Base-by-base conservation (phyloP, 345 rosid species). In the Lepidium africanum region DNA sequence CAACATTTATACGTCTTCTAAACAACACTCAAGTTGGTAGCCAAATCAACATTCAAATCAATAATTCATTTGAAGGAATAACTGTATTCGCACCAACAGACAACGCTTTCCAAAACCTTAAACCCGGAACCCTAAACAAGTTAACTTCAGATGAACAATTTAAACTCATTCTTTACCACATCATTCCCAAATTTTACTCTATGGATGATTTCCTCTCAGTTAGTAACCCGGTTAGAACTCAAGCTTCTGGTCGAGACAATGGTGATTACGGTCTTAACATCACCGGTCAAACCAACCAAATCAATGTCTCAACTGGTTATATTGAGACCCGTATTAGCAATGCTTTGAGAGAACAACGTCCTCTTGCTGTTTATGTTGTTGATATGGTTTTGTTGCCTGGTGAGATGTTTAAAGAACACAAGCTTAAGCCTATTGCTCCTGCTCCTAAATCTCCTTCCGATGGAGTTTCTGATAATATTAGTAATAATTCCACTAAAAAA, bases 81-180 rank as follows among this genome's bases (percentile, higher is more conserved):
- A 94, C 97, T 15, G 76, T 91, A 3, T 78, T 94, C 6, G 91
- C 97, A 10, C 97, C 97, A 13, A 88, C 97, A 0, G 96, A 94
- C 36, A 88, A 86, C 36, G 99, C 96, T 67, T 94, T 94, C 40
- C 79, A 80, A 76, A 87, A 71, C 80, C 96, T 94, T 60, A 64
- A 82, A 69, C 0, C 80, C 0, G 86, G 88, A 2, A 48, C 84
- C 19, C n/a, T 91, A 58, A 90, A 94, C 79, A 30, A 15, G 37
- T 79, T 94, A 52, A 32, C 6, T 19, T 0, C 61, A 0, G 81
- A 86, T 33, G 36, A 88, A 43, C 86, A 88, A 78, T 86, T 86
- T 7, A 82, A 82, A 15, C 91, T 94, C 46, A 75, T 87, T 54
- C 80, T 73, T 9, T 81, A 70, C 79, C 97, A 94, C 65, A 57